Percentiles rank a stretch among this genome's conserved stretches.
phyloP scores from a whole-genome alignment of 2,329 filamentous ascomycete genomes.

The Aspergillus candidus region DNA sequence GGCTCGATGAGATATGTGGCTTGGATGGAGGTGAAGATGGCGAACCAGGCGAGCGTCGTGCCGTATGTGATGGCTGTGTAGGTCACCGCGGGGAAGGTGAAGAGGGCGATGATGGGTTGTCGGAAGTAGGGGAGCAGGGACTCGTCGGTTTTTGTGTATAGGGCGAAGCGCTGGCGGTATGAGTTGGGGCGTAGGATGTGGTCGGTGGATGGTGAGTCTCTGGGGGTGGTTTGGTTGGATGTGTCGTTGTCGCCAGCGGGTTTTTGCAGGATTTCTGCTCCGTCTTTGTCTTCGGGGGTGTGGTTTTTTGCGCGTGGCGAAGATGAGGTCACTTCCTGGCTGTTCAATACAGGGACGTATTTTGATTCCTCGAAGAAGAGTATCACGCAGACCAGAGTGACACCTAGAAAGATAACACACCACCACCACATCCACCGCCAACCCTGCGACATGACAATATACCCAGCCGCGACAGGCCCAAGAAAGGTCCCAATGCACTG shows the following conservation, averaged over 20 bases:
- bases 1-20: slow-evolving; percentile 32
- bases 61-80: slow-evolving; percentile 39
- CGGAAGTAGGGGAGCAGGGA: slow-evolving; percentile 20
- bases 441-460: slow-evolving; percentile 35
- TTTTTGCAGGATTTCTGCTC: too few relatives aligned
- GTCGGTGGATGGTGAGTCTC: too few relatives aligned
- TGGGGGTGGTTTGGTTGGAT: too few relatives aligned
- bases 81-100: slow-evolving; percentile 46
- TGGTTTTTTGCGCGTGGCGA: too few relatives aligned
- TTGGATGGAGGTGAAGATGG: slow-evolving; percentile 33
- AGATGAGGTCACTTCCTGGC: too few relatives aligned
- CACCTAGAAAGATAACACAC: slow-evolving; percentile 37
- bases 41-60: slow-evolving; percentile 32
- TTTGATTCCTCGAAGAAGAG: slow-evolving; percentile 44
- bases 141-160: slow-evolving; percentile 16
- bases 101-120: slow-evolving; percentile 26
- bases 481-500: slow-evolving; percentile 29
- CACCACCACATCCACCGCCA: slow-evolving; percentile 51
- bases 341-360: slow-evolving; percentile 6
- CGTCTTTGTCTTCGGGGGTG: too few relatives aligned
- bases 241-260: too few relatives aligned
- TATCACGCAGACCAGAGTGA: slow-evolving; percentile 34
- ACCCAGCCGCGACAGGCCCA: slow-evolving; percentile 29
- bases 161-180: slow-evolving; percentile 40
- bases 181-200: slow-evolving; percentile 9